Conservation (phyloP, 345 rosid species). For the Nasturtium officinale region DNA sequence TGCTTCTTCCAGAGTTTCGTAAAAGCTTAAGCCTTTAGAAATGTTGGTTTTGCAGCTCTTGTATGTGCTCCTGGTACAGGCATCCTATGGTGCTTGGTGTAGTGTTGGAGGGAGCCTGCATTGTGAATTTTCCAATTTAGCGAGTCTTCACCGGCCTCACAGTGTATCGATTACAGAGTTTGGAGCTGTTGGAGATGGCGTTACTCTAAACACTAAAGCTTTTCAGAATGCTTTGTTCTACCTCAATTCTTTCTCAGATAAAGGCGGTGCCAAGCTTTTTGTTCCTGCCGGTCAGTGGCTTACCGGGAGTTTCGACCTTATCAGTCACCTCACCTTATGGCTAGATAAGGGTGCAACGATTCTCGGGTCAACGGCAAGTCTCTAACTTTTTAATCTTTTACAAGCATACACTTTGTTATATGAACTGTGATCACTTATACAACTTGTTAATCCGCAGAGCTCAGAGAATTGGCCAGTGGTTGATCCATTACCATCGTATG, state of each 20-base stretch:
- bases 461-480: conserved; percentile 89
- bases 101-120: conserved; percentile 50
- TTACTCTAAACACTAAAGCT: conserved; percentile 93
- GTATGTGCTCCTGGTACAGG: conserved; percentile 74
- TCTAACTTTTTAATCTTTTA: conserved; percentile 5
- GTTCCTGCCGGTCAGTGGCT: conserved; percentile 96
- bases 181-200: conserved; percentile 98
- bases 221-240: conserved; percentile 98
- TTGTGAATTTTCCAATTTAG: conserved; percentile 56
- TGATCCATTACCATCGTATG: conserved; percentile 96
- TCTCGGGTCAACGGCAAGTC: conserved; percentile 84
- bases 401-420: conserved; percentile 17
- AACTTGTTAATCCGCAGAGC: conserved; percentile 45
- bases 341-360: conserved; percentile 85
- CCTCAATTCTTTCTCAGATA: conserved; percentile 92
- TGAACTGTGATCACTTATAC: conserved; percentile 1
- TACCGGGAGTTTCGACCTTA: conserved; percentile 96
- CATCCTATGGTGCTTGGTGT: conserved; percentile 54
- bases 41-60: conserved; percentile 57
- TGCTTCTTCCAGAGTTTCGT: conserved; percentile 14
- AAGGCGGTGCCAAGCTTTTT: conserved; percentile 97
- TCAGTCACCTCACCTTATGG: conserved; percentile 94
- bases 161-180: conserved; percentile 94
- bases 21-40: not conserved
- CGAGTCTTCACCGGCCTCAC: conserved; percentile 68